Evolutionary conservation across 257 asterid species (phyloP), one percentile per base, ranked within the genome.

Genomic region (Gardenia jasminoides): DNA sequence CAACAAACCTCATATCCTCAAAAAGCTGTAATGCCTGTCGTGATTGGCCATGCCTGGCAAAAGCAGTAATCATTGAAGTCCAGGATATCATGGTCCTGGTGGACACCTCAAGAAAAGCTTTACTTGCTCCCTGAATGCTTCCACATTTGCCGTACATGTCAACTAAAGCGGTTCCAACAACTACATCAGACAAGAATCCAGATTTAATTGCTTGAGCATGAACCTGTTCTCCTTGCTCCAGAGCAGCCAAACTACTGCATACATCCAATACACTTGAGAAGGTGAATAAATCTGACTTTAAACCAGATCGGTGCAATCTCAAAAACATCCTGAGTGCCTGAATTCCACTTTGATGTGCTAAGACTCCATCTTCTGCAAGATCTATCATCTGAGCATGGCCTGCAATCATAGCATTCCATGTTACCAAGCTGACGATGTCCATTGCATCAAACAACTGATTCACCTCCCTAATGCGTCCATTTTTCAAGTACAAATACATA

Each of bases 101-200:
- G 2, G 93, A 54, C 97, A 93, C 93, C 81, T 95, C 99, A 11
- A 90, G 79, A 84, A 95, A 93, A 58, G 97, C 97, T 84, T 85
- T 91, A 85, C 88, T 82, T 33, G 98, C 93, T 80, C 91, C 77
- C 5, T 79, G 87, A 71, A 95, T 92, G 83, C 96, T 91, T 73
- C 99, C 99, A 81, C 99, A 93, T 84, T 95, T 93, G 43, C 87
- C 88, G 74, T 94, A 94, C 99, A 94, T 94, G 89, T 87, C 93
- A 43, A 94, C 93, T 30, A 94, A 86, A 82, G 99, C 85, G 76
- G 99, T 94, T 19, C 93, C 96, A 78, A 94, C 96, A 4, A 94
- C 89, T 39, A 93, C 92, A 30, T 93, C 97, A 6, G 97, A 88
- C 65, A 91, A 83, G 76, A 65, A 89, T 6, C 99, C 99, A 0